Evolutionary conservation across 2,329 filamentous ascomycete genomes (phyloP).

Genomic region (Xylariomycetidae sp.): DNA sequence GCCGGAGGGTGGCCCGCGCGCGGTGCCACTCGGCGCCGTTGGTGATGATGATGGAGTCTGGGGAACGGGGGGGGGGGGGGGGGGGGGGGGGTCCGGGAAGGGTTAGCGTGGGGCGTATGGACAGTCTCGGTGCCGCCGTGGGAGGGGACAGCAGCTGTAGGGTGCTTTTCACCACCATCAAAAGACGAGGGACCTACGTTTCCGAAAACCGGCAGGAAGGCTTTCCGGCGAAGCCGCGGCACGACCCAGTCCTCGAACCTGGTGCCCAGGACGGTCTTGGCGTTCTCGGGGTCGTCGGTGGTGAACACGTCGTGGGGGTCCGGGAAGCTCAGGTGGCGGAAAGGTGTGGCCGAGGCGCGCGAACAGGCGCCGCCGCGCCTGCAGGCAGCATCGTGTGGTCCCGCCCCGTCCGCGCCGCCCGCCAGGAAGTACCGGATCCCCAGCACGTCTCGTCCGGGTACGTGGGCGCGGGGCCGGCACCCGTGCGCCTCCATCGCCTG

Average conservation of each 20-base stretch:
- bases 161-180: background rate
- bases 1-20: conserved; percentile 45
- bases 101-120: background rate
- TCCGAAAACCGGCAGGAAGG: conserved; percentile 41
- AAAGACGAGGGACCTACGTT: conserved; percentile 17
- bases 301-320: conserved; percentile 9
- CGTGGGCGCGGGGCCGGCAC: conserved; percentile 14
- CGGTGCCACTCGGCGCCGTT: conserved; percentile 49
- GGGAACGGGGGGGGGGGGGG: background rate
- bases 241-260: conserved; percentile 45
- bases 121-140: too few species aligned
- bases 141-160: too few species aligned
- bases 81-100: background rate
- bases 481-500: conserved; percentile 9
- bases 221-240: conserved; percentile 28
- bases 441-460: conserved; percentile 16
- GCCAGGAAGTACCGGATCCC: conserved; percentile 20
- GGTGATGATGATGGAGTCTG: conserved; percentile 44
- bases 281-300: conserved; percentile 33
- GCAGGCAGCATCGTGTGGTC: conserved; percentile 16
- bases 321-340: conserved; percentile 17
- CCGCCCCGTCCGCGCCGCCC: conserved; percentile 10
- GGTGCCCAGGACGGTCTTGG: conserved; percentile 48
- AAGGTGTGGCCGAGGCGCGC: conserved; percentile 16
- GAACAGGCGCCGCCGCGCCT: conserved; percentile 8